Percentiles rank a stretch among this genome's conserved stretches.
Conservation (phyloP, 2,329 filamentous ascomycete genomes). For the Metarhizium anisopliae region DNA sequence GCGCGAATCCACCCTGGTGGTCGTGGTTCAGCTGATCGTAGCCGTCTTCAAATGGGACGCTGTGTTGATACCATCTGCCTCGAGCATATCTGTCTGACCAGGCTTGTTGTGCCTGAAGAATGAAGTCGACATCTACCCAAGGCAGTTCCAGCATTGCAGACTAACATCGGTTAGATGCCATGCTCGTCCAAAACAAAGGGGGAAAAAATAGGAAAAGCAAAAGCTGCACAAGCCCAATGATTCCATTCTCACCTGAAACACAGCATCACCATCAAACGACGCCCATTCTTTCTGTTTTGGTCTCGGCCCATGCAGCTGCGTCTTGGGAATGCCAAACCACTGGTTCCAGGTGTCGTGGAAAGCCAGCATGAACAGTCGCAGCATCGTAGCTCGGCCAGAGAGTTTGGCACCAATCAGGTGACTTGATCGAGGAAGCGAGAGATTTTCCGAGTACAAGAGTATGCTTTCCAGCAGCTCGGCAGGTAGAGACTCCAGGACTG, state of each 20-base stretch:
- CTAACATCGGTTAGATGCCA: conserved; percentile 17
- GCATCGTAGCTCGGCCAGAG: conserved; percentile 29
- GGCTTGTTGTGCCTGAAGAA: conserved; percentile 37
- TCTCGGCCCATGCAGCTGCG: conserved; percentile 9
- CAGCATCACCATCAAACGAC: conserved; percentile 25
- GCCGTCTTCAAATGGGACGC: conserved; percentile 8
- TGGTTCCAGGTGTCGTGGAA: conserved; percentile 31
- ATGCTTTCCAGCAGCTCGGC: conserved; percentile 45
- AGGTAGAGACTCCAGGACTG: conserved; percentile 31
- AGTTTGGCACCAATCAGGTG: conserved; percentile 36
- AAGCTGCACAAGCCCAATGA: background rate
- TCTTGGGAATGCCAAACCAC: conserved; percentile 22
- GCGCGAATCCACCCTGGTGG: conserved; percentile 14
- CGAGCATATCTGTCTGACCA: conserved; percentile 33
- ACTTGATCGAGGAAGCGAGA: conserved; percentile 36
- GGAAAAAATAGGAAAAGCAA: background rate
- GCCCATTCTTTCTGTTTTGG: conserved; percentile 1
- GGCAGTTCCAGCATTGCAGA: conserved; percentile 32
- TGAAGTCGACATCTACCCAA: conserved; percentile 35
- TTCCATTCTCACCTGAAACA: conserved; percentile 32
- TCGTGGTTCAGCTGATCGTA: conserved; percentile 8
- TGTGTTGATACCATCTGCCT: conserved; percentile 25
- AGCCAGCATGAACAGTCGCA: conserved; percentile 26
- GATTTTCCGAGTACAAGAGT: conserved; percentile 39
- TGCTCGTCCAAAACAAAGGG: background rate